phyloP scores from a whole-genome alignment of 176 grass and related monocot species.

The Cenchrus fungigraminus region DNA sequence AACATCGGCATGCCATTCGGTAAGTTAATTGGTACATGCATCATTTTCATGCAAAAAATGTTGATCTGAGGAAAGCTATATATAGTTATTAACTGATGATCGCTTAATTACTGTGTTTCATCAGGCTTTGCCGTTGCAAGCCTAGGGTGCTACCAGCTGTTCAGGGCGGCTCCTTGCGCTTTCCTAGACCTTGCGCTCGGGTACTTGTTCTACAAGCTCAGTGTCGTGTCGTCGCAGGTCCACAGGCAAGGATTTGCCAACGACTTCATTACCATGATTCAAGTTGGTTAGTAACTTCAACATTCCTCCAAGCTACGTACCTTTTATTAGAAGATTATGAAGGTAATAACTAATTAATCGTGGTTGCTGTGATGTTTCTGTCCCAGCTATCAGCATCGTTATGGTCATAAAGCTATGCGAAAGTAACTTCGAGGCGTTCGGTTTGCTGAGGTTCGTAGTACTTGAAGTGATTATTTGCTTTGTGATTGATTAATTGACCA shows the following conservation, averaged over 20 bases:
- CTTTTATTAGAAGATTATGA: too few species aligned
- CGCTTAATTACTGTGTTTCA: neutral
- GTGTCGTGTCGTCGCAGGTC: constrained; percentile 9
- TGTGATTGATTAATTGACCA: too few species aligned
- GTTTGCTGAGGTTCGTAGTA: too few species aligned
- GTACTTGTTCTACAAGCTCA: constrained; percentile 40
- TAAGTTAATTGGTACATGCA: neutral
- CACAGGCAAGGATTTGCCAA: constrained; percentile 7
- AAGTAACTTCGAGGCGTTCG: too few species aligned
- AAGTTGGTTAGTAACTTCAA: constrained; percentile 17
- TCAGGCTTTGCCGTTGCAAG: neutral
- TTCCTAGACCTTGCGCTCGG: neutral
- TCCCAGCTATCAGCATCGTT: too few species aligned
- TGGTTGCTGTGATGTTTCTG: too few species aligned
- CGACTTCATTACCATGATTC: constrained; percentile 10
- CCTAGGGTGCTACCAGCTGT: constrained; percentile 19
- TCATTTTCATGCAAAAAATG: neutral
- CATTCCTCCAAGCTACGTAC: neutral
- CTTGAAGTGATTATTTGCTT: too few species aligned
- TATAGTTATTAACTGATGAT: neutral
- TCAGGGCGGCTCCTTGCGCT: neutral
- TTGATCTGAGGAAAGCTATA: neutral
- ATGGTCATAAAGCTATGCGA: too few species aligned
- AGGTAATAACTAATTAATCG: too few species aligned
- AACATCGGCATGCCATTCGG: constrained; percentile 14